Base-by-base conservation (phyloP, 83 land plant species). In the Diphasiastrum complanatum region DNA sequence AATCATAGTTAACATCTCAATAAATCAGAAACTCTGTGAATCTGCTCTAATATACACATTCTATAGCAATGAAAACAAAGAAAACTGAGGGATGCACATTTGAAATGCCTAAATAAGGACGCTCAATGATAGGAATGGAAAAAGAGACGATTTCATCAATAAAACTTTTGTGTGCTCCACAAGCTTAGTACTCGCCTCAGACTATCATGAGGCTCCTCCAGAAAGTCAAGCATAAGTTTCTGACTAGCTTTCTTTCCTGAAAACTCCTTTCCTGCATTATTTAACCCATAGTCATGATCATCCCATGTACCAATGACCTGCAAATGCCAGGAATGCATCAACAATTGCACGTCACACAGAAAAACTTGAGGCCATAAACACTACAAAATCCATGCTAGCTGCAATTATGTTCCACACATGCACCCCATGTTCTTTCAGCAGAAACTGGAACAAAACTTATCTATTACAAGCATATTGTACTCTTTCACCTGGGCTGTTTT, bases 261-360 rank as follows among this genome's bases (percentile, higher is more conserved):
- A 65, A 75, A 75, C 67, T 89, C 96, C 59, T 86, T 85, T 43
- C 96, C 96, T 12, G 96, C 88, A 73, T 89, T 85, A 75, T 89
- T 81, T 47, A 89, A 64, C 27, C 96, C 96, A 73, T 81, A 89
- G 57, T 89, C 96, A 77, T 89, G 96, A 68, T 89, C 96, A 73
- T 89, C 96, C 92, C 92, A 89, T 37, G 88, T 86, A 19, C 96
- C 96, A 47, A 89, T 71, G 5, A 89, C 69, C 96, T 89, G 70
- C 51, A 65, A 59, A 19, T n/a, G 54, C 3, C 19, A 53, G 16
- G 14, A 27, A 65, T 24, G 35, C 32, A 26, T 19, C 38, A 30
- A 33, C 38, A 46, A 33, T 19, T 31, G 63, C 19, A n/a, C 12
- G 22, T 40, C 34, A 67, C 24, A 29, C 5, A 23, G 37, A 23